Conservation (phyloP, 1,139 yeast species). For the Nakaseomyces uthaithaninus region DNA sequence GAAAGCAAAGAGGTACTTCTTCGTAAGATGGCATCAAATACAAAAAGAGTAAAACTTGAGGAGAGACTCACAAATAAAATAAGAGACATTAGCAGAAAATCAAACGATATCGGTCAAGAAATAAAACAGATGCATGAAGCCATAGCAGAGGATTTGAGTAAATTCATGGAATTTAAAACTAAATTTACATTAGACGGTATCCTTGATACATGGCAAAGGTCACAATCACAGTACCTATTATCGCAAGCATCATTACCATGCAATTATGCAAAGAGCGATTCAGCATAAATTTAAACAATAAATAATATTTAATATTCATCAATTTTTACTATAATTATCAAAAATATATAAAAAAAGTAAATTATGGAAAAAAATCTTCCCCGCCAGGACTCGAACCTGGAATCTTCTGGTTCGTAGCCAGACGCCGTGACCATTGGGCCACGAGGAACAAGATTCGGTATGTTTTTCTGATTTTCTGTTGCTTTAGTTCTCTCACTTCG, state of each 20-base stretch:
- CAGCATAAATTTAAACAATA: not conserved
- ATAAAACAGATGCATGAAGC: constrained; percentile 41
- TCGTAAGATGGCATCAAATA: constrained; percentile 1
- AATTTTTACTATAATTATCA: no score
- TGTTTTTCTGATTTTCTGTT: not conserved
- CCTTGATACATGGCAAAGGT: constrained; percentile 26
- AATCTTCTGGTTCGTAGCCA: constrained; percentile 91
- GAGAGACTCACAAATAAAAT: constrained; percentile 31
- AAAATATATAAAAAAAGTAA: not conserved
- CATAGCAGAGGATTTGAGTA: constrained; percentile 55
- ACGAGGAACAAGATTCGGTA: constrained; percentile 48
- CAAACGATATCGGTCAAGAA: constrained; percentile 18
- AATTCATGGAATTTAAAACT: constrained; percentile 45
- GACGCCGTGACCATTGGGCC: constrained; percentile 93
- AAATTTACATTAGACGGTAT: constrained; percentile 33
- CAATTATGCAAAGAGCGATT: not conserved
- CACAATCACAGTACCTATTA: not conserved
- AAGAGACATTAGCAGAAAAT: constrained; percentile 12
- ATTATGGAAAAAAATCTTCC: constrained; percentile 50
- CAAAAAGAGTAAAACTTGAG: constrained; percentile 33
- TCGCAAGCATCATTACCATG: not conserved
- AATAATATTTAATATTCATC: constrained; percentile 2
- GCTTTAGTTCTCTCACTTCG: no score
- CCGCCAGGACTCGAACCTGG: constrained; percentile 96
- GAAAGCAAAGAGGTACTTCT: not conserved